phyloP scores from a whole-genome alignment of 1,284 basidiomycete genomes.

The Athelia sp. region DNA sequence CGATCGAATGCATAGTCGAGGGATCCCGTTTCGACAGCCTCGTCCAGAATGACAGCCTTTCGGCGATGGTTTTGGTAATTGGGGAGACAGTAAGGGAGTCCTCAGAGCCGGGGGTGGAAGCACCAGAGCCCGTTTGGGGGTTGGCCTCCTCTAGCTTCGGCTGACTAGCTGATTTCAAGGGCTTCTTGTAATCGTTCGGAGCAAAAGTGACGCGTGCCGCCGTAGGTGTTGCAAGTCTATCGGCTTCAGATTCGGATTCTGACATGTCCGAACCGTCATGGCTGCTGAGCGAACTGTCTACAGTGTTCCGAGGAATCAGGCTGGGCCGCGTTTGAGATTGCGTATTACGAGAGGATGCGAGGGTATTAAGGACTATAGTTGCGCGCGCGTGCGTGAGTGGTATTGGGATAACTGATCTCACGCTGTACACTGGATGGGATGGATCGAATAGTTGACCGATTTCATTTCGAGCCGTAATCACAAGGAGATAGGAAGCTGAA shows the following conservation, averaged over 20 bases:
- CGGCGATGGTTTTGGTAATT: conserved; percentile 56
- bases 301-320: conserved; percentile 27
- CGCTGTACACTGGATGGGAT: conserved; percentile 52
- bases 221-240: conserved; percentile 9
- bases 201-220: conserved; percentile 46
- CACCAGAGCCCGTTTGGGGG: conserved; percentile 38
- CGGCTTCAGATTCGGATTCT: conserved; percentile 1
- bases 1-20: conserved; percentile 9
- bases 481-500: conserved; percentile 66
- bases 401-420: conserved; percentile 63
- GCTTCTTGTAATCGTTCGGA: conserved; percentile 34
- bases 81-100: conserved; percentile 38
- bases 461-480: conserved; percentile 54
- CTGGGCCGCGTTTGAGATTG: conserved; percentile 37
- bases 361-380: conserved; percentile 38
- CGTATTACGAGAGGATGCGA: conserved; percentile 42
- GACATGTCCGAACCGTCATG: conserved; percentile 1
- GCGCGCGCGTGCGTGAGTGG: conserved; percentile 62
- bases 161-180: conserved; percentile 32
- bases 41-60: conserved; percentile 70
- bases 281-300: conserved; percentile 15
- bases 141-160: conserved; percentile 7
- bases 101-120: conserved; percentile 42
- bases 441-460: conserved; percentile 60
- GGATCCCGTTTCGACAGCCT: conserved; percentile 40